These are phyloP conservation scores for Balansia obtecta DNA, from an alignment of 2,329 filamentous ascomycete genomes.

Conservation along the genomic window DNA sequence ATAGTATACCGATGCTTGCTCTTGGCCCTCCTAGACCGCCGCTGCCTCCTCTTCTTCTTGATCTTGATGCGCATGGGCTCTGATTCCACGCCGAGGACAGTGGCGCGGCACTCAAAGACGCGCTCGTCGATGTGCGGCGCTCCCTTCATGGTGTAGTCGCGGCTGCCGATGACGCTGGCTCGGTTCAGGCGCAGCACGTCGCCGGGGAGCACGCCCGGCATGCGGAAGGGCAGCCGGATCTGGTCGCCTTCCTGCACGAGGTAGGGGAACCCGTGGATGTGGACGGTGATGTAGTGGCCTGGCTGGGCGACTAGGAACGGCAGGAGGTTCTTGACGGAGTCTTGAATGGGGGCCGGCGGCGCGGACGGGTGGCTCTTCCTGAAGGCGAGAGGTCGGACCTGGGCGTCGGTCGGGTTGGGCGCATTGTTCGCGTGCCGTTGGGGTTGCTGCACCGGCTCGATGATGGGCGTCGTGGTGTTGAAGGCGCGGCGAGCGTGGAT, in stretches of 20 bases:
- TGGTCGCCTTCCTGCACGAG: slow-evolving; percentile 66
- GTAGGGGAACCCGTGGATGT: slow-evolving; percentile 70
- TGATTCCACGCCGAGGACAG: slow-evolving; percentile 72
- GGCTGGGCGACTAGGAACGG: slow-evolving; percentile 62
- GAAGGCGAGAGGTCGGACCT: slow-evolving; percentile 23
- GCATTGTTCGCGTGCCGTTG: slow-evolving; percentile 27
- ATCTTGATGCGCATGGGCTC: slow-evolving; percentile 66
- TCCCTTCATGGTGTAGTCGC: slow-evolving; percentile 83
- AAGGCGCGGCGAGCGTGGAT: slow-evolving; percentile 24
- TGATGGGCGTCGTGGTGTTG: slow-evolving; percentile 36
- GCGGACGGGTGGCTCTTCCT: slow-evolving; percentile 26
- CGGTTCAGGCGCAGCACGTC: slow-evolving; percentile 82
- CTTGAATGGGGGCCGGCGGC: slow-evolving; percentile 31
- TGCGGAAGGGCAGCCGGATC: slow-evolving; percentile 66
- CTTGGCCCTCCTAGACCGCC: slow-evolving; percentile 60
- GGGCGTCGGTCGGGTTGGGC: slow-evolving; percentile 21
- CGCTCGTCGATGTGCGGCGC: slow-evolving; percentile 71
- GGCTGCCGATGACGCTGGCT: slow-evolving; percentile 67
- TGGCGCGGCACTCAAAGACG: slow-evolving; percentile 73
- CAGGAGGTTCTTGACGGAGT: slow-evolving; percentile 48
- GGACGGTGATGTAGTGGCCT: slow-evolving; percentile 64
- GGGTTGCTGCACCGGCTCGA: slow-evolving; percentile 26
- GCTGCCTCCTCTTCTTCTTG: slow-evolving; percentile 70
- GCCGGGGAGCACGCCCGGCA: slow-evolving; percentile 64
- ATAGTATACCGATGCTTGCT: slow-evolving; percentile 91